Percentiles rank a stretch among this genome's conserved stretches.
phyloP scores from a whole-genome alignment of 2,329 filamentous ascomycete species.

The Periconia macrospinosa region DNA sequence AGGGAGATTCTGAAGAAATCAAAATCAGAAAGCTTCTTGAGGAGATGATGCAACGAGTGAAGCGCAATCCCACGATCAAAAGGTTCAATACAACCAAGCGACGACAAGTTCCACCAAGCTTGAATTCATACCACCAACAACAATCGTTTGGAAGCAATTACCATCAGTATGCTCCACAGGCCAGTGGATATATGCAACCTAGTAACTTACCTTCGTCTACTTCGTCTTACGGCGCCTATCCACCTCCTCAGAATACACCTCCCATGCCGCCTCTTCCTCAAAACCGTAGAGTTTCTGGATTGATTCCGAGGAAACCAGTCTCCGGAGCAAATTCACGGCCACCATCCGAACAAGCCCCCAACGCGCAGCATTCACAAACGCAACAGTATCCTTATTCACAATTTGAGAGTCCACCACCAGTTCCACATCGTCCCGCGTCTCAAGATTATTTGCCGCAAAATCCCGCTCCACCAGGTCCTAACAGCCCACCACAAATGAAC shows the following conservation, averaged over 20 bases:
- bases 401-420: background rate
- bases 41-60: constrained; percentile 20
- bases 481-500: constrained; percentile 7
- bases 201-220: background rate
- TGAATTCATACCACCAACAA: constrained; percentile 2
- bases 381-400: constrained; percentile 1
- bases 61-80: constrained; percentile 23
- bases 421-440: constrained; percentile 4
- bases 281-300: background rate
- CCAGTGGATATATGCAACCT: background rate
- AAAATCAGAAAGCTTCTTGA: constrained; percentile 26
- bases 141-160: background rate
- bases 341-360: background rate
- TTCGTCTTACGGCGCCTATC: background rate
- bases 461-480: constrained; percentile 6
- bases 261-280: background rate
- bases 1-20: constrained; percentile 15
- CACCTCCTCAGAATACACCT: background rate
- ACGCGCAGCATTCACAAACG: background rate
- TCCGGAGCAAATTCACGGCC: background rate
- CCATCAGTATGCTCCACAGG: background rate
- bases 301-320: background rate
- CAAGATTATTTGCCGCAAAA: constrained; percentile 2
- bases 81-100: constrained; percentile 20
- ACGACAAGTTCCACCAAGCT: constrained; percentile 3